Evolutionary conservation across 2,329 filamentous ascomycete species (phyloP).

Genomic region (Huntiella bhutanensis): DNA sequence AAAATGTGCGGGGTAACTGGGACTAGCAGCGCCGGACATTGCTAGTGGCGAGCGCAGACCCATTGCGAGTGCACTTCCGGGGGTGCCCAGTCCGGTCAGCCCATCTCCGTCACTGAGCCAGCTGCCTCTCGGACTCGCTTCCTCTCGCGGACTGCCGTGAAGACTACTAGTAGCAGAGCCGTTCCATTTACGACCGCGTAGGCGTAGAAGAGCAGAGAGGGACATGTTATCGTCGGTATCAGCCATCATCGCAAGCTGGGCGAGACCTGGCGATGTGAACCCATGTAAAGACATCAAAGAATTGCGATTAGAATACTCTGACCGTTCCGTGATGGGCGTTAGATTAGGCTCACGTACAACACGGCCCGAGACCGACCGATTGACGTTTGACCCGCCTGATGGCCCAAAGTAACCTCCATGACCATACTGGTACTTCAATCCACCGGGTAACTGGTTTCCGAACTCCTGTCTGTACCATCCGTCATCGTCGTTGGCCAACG

Average conservation of each 20-base stretch:
- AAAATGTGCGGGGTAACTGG: too few species aligned
- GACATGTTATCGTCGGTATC: slow-evolving; percentile 41
- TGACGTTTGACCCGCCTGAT: slow-evolving; percentile 33
- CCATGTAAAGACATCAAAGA: slow-evolving; percentile 54
- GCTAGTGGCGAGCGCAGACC: too few species aligned
- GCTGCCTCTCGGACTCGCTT: too few species aligned
- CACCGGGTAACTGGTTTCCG: slow-evolving; percentile 34
- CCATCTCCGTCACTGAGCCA: too few species aligned
- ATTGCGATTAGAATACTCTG: slow-evolving; percentile 89
- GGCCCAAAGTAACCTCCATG: slow-evolving; percentile 83
- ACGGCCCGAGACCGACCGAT: slow-evolving; percentile 54
- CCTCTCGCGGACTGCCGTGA: slow-evolving; percentile 27
- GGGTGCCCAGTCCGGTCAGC: too few species aligned
- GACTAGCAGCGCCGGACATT: too few species aligned
- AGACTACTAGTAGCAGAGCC: slow-evolving; percentile 53
- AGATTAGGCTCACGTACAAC: slow-evolving; percentile 73
- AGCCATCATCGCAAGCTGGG: slow-evolving; percentile 52
- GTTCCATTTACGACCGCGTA: slow-evolving; percentile 62
- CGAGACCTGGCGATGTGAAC: slow-evolving; percentile 52
- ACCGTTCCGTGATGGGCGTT: slow-evolving; percentile 88
- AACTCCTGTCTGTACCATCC: slow-evolving; percentile 95
- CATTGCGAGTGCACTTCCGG: too few species aligned
- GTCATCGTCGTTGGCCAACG: slow-evolving; percentile 76
- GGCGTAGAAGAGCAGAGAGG: slow-evolving; percentile 53
- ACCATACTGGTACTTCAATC: slow-evolving; percentile 36